Base-by-base conservation (phyloP, 2,329 filamentous ascomycete genomes). In the Nakataea oryzae region DNA sequence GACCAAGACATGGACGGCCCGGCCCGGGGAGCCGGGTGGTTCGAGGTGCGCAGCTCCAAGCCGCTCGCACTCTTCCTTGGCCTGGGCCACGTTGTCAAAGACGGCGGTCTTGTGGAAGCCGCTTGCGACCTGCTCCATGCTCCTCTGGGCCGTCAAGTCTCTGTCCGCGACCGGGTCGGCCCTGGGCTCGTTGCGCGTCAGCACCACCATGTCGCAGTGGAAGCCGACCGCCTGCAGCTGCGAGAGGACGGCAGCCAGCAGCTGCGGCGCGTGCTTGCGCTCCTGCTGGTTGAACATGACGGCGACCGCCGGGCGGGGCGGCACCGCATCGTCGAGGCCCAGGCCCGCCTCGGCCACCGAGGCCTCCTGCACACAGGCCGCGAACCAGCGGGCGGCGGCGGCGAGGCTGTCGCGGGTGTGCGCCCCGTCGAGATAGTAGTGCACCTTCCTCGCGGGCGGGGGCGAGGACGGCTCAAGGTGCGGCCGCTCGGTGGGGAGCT, bases 351-450 rank as follows among this genome's bases (percentile, higher is more conserved):
- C 7, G 8, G 55, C 59, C 60, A 24, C 34, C 12, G 14, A 57
- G n/a, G 57, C 41, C 68, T 69, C 58, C 64, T 64, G 32, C 72
- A 69, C n/a, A 70, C 83, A 79, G 12, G 73, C 73, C 2, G 85
- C 83, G 61, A 96, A 97, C 93, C 93, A 97, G 65, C 84, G 83
- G 0, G 87, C 87, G 5, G 91, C 91, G 66, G 91, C 83, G 65
- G 88, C 84, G 62, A 99, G 87, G 71, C 92, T 97, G 71, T 97
- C 93, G 3, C 89, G 80, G 0, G 93, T 99, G 74, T 99, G 95
- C 2, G 92, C 95, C 11, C 95, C 93, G 70, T 99, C 95, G 26
- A 99, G 84, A 70, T 93, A 89, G 13, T 57, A 62, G 54, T 30
- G 12, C 27, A 14, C 50, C 28, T 54, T 27, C 17, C 24, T 50